Evolutionary conservation across 495 filamentous ascomycete genomes (phyloP).

Genomic region (Xylaria bambusicola): DNA sequence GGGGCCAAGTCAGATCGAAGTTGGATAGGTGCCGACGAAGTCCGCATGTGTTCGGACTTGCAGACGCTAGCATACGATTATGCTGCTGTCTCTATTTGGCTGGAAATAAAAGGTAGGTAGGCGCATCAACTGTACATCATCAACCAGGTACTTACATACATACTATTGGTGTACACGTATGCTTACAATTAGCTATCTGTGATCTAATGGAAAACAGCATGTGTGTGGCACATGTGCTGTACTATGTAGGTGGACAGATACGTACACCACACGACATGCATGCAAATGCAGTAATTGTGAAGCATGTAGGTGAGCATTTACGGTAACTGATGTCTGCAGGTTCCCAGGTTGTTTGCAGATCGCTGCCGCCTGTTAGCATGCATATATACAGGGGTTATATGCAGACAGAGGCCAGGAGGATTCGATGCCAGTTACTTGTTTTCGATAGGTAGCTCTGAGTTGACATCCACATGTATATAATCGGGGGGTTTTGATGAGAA

Average conservation of each 20-base stretch:
- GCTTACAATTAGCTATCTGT: neutral
- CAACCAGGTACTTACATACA: neutral
- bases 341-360: slow-evolving; percentile 15
- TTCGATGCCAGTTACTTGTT: neutral
- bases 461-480: no score
- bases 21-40: no score
- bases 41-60: neutral
- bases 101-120: no score
- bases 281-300: neutral
- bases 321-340: slow-evolving; percentile 8
- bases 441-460: no score
- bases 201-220: neutral
- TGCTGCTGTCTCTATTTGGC: no score
- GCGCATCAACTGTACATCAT: no score
- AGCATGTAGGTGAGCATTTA: slow-evolving; percentile 22
- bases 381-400: slow-evolving; percentile 5
- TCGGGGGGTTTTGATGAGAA: no score
- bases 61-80: slow-evolving; percentile 10
- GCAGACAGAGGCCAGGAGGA: slow-evolving; percentile 8
- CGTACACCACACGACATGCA: neutral
- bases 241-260: no score
- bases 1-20: no score
- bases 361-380: slow-evolving; percentile 17
- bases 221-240: neutral
- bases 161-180: neutral